These are phyloP conservation scores for Pseudohyphozyma bogoriensis DNA, from an alignment of 768 basidiomycete genomes.

Conservation along the genomic window DNA sequence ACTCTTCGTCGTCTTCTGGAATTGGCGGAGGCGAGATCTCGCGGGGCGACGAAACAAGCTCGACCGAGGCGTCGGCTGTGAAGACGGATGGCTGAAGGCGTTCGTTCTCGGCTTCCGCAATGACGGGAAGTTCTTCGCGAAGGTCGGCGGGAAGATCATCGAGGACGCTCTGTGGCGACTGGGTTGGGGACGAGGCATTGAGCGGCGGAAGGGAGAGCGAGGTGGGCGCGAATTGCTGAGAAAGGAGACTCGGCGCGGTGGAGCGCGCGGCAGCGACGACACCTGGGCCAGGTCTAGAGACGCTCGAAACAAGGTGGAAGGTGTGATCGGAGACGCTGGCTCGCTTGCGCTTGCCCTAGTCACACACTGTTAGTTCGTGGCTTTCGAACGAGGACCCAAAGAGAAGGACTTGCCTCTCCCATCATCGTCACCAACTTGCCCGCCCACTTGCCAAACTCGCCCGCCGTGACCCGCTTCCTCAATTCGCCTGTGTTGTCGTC, in stretches of 20 bases:
- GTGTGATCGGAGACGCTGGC: slow-evolving; percentile 28
- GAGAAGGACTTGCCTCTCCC: too few relatives aligned
- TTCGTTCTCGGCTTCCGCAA: slow-evolving; percentile 6
- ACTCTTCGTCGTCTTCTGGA: too few relatives aligned
- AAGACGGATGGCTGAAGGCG: slow-evolving; percentile 9
- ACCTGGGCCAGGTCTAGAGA: not conserved
- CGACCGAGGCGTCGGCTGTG: too few relatives aligned
- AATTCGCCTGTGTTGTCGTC: slow-evolving; percentile 16
- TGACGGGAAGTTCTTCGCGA: not conserved
- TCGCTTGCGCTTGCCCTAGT: slow-evolving; percentile 6
- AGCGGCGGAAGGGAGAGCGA: not conserved
- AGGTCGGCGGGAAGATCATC: slow-evolving; percentile 5
- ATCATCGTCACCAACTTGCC: slow-evolving; percentile 49
- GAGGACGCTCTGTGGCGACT: slow-evolving; percentile 7
- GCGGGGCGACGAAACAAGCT: too few relatives aligned
- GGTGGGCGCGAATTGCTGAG: slow-evolving; percentile 20
- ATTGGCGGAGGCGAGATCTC: too few relatives aligned
- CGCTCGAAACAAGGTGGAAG: slow-evolving; percentile 32
- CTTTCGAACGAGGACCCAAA: too few relatives aligned
- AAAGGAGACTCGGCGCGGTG: slow-evolving; percentile 6
- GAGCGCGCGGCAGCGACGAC: not conserved
- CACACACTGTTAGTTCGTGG: too few relatives aligned
- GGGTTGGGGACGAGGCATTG: not conserved
- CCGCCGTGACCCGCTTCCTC: slow-evolving; percentile 56
- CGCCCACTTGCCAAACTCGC: slow-evolving; percentile 77